Evolutionary conservation across 2,329 filamentous ascomycete genomes (phyloP), one percentile per base, ranked within the genome.

Genomic region (Emmonsia crescens): DNA sequence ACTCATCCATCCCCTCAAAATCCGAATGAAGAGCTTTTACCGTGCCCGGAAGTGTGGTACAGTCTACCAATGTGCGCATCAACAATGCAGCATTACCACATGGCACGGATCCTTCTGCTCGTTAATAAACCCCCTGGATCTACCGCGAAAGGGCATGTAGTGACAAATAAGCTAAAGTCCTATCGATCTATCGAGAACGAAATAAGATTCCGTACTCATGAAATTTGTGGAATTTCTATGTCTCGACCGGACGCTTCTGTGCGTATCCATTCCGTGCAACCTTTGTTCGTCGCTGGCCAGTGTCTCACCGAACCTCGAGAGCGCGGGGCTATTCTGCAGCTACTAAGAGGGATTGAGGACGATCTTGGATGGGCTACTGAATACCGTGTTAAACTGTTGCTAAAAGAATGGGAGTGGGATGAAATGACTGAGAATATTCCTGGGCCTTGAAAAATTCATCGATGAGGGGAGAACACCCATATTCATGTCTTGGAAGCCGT

Each of bases 281-380:
- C 84, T 8, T 72, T 87, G 10, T 86, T 84, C 70, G 82, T 85
- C 21, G 83, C 83, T 29, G 84, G 84, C 0, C 81, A 85, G 68
- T 85, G 83, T 68, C 74, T 87, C 38, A 81, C 78, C 9, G 78
- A 83, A 60, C 71, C 75, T 33, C 74, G 73, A 12, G 84, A 86
- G 71, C 80, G 83, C 19, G 73, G 78, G 42, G 76, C 82, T 1
- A 78, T 87, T 10, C 66, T 87, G 44, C 75, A 79, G 14, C 69
- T 87, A 44, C 72, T 88, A 24, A 75, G 78, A 31, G 82, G 79
- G 12, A 81, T 88, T 33, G 84, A 88, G 70, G 74, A 72, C n/a
- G 85, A 88, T 66, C 78, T 85, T 40, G 85, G 85, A 1, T 86
- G 83, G 80, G 82, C 83, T 2, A 86, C 85, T 56, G 78, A 84